These are phyloP conservation scores for Allomyces macrogynus DNA, from an alignment of 192 early-diverging fungal species.

Conservation along the genomic window DNA sequence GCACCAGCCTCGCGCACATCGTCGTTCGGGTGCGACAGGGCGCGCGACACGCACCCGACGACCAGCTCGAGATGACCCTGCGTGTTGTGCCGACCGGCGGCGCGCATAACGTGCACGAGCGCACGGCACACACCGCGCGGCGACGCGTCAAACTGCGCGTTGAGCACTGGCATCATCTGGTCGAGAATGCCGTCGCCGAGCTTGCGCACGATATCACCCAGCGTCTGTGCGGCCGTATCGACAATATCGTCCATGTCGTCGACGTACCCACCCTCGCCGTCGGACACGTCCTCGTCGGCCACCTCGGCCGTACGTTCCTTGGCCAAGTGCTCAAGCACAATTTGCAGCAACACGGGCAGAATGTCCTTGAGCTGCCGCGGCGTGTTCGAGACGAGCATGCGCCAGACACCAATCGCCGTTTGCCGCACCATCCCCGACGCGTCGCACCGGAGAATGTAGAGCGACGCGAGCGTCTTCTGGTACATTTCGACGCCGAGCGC, in stretches of 20 bases:
- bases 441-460: conserved; percentile 87
- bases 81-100: conserved; percentile 59
- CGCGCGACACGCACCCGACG: conserved; percentile 57
- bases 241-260: conserved; percentile 66
- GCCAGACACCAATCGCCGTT: conserved; percentile 79
- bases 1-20: conserved; percentile 89
- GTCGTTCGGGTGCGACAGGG: conserved; percentile 62
- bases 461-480: conserved; percentile 60
- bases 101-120: conserved; percentile 72
- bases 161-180: conserved; percentile 79
- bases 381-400: conserved; percentile 83
- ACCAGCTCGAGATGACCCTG: conserved; percentile 71
- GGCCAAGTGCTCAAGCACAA: conserved; percentile 74
- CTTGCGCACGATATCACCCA: conserved; percentile 86
- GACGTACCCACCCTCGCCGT: not conserved
- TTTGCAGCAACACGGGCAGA: conserved; percentile 74
- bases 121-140: conserved; percentile 88
- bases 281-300: not conserved
- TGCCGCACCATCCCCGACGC: conserved; percentile 63
- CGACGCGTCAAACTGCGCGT: conserved; percentile 39
- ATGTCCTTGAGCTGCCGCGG: conserved; percentile 93
- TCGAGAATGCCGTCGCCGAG: conserved; percentile 75
- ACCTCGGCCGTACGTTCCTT: conserved; percentile 59
- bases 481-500: conserved; percentile 72
- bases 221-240: conserved; percentile 64